These are phyloP conservation scores for Neurospora hispaniola DNA, from an alignment of 495 filamentous ascomycete genomes.

Conservation along the genomic window DNA sequence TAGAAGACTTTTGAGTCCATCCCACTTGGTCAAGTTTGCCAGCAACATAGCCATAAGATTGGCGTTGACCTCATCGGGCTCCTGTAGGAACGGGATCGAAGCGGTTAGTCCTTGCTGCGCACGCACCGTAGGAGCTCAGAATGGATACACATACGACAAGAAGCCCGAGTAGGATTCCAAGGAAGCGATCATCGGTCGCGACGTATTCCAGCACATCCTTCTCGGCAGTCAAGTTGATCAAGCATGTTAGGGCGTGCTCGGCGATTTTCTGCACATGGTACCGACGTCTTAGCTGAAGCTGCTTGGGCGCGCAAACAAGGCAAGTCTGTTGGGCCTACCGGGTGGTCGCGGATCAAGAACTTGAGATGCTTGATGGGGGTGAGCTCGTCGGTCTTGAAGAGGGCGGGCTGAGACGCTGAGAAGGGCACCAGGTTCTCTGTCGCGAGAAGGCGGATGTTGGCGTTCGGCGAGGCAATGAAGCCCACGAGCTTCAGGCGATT, in stretches of 20 bases:
- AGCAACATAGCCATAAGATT: conserved; percentile 84
- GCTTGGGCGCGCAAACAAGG: neutral
- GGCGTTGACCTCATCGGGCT: conserved; percentile 54
- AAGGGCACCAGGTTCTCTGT: conserved; percentile 80
- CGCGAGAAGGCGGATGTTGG: conserved; percentile 63
- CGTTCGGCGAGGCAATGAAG: conserved; percentile 83
- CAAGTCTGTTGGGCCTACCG: conserved; percentile 32
- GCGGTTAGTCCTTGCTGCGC: conserved; percentile 6
- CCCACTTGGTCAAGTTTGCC: conserved; percentile 78
- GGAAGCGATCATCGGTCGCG: conserved; percentile 68
- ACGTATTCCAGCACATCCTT: conserved; percentile 59
- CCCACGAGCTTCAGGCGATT: conserved; percentile 59
- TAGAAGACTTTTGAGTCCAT: conserved; percentile 56
- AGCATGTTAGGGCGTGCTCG: conserved; percentile 82
- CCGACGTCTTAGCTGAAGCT: neutral
- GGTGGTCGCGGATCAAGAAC: conserved; percentile 71
- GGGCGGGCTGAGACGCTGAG: conserved; percentile 59
- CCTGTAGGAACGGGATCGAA: conserved; percentile 20
- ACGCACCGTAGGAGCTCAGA: neutral
- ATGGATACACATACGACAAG: conserved; percentile 55
- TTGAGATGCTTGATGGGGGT: conserved; percentile 79
- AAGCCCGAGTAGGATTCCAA: conserved; percentile 59
- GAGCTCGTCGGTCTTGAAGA: conserved; percentile 79
- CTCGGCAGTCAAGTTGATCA: conserved; percentile 84
- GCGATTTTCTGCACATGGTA: conserved; percentile 57